Evolutionary conservation across 1,284 basidiomycete genomes (phyloP).

Genomic region (Puccinia polysora): DNA sequence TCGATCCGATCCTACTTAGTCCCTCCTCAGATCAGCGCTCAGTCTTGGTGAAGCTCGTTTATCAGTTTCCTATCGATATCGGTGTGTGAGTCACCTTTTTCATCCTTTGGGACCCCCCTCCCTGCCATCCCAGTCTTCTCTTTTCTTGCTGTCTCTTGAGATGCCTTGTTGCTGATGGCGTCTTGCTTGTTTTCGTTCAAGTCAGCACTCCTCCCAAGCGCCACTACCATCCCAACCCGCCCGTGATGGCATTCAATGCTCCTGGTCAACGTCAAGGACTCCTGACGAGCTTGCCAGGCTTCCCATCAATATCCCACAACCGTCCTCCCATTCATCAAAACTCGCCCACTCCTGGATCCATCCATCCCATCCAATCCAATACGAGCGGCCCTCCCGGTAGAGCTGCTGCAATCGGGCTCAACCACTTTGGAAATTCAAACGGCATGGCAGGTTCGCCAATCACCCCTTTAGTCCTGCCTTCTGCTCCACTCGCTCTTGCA

Average conservation of each 20-base stretch:
- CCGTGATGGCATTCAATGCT: slow-evolving; percentile 40
- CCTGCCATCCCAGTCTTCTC: too few species aligned
- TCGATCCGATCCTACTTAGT: too few species aligned
- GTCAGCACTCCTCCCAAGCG: too few species aligned
- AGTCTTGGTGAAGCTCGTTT: too few species aligned
- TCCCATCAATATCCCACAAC: slow-evolving; percentile 34
- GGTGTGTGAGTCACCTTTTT: too few species aligned
- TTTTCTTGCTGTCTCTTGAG: too few species aligned
- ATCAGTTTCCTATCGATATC: too few species aligned
- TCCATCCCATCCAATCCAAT: slow-evolving; percentile 30
- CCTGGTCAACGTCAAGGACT: slow-evolving; percentile 42
- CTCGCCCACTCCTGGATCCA: slow-evolving; percentile 39
- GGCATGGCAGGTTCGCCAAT: slow-evolving; percentile 33
- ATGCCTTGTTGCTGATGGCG: too few species aligned
- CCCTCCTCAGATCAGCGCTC: too few species aligned
- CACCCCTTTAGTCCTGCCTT: not conserved
- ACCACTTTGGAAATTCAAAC: slow-evolving; percentile 29
- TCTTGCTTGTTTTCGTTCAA: too few species aligned
- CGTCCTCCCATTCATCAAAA: slow-evolving; percentile 23
- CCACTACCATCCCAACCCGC: too few species aligned
- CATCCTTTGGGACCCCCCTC: too few species aligned
- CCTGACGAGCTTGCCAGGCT: slow-evolving; percentile 30
- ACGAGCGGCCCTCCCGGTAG: slow-evolving; percentile 11
- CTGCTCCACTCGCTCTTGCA: not conserved
- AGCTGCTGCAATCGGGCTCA: slow-evolving; percentile 22